Percentiles rank a stretch among this genome's conserved stretches.
Conservation (phyloP, 192 early-diverging fungal species). For the Umbelopsis isabellina region DNA sequence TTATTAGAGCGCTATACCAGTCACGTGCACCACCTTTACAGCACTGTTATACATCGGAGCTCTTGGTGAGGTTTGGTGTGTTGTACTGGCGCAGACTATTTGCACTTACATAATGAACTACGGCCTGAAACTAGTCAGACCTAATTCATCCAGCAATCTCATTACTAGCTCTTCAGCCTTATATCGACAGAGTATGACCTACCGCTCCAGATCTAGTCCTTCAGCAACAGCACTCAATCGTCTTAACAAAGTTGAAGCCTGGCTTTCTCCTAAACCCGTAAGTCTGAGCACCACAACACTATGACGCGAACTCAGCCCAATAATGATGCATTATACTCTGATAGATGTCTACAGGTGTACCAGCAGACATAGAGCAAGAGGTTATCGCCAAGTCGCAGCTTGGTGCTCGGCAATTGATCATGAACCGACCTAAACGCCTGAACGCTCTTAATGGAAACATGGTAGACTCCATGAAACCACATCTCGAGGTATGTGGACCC, state of each 20-base stretch:
- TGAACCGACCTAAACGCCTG: conserved; percentile 79
- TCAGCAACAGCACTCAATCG: conserved; percentile 4
- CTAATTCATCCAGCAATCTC: background rate
- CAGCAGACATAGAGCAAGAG: background rate
- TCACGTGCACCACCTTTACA: too few relatives aligned
- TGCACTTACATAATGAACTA: conserved; percentile 19
- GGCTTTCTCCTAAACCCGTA: background rate
- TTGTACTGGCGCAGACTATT: background rate
- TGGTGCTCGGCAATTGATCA: conserved; percentile 59
- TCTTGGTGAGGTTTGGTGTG: too few relatives aligned
- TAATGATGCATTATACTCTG: background rate
- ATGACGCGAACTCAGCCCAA: background rate
- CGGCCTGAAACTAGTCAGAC: background rate
- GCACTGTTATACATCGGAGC: too few relatives aligned
- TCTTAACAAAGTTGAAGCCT: conserved; percentile 3
- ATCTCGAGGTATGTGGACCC: conserved; percentile 65
- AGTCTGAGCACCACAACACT: background rate
- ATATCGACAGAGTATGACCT: background rate
- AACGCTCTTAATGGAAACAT: conserved; percentile 89
- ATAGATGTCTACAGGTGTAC: conserved; percentile 2
- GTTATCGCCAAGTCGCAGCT: conserved; percentile 30
- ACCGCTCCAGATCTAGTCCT: background rate
- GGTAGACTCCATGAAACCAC: conserved; percentile 78
- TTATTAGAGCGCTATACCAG: too few relatives aligned
- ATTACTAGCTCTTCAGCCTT: background rate